Evolutionary conservation across 179 eudicot genomes (phyloP), one percentile per base, ranked within the genome.

Genomic region (Silene coronaria): DNA sequence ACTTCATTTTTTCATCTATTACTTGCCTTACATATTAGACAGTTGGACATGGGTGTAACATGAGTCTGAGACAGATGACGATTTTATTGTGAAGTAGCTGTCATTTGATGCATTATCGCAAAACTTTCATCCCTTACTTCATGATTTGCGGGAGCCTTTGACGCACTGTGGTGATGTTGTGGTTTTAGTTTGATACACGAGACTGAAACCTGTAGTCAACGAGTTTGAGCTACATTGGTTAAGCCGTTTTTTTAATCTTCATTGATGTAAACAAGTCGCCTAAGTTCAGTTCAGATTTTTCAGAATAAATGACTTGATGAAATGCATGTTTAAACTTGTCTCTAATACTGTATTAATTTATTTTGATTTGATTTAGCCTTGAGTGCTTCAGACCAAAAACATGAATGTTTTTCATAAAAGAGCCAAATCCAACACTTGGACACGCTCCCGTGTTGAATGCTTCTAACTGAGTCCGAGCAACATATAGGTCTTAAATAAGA

Each of bases 401-500:
- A 36, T 36, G 1, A 36, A 36, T 7, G 0, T 36, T 36, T 8
- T 36, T 36, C 45, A 36, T 36, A 8, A 36, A 7, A 36, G 0
- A 36, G 45, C 45, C 1, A 2, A 36, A 36, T 36, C 11, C 1
- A 36, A 36, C 11, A 36, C 45, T 36, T 36, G 45, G 1, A 36
- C 11, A 36, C 1, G 45, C 45, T 0, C 11, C 45, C 11, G 2
- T 36, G 45, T 36, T 11, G 11, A 11, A 36, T 36, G 9, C 11
- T 0, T 36, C 45, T 36, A 36, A 8, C 11, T 0, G 45, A 36
- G 45, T 36, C 45, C 45, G 45, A 36, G 45, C 11, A 36, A 8
- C 2, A 36, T 8, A 77, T 8, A 77, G 48, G 77, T 67, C 45
- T 1, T 1, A 7, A 36, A 36, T 36, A 70, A 77, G 63, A 27